These are phyloP conservation scores for Hygrophoropsis aurantiaca DNA, from an alignment of 768 basidiomycete genomes.

Conservation along the genomic window DNA sequence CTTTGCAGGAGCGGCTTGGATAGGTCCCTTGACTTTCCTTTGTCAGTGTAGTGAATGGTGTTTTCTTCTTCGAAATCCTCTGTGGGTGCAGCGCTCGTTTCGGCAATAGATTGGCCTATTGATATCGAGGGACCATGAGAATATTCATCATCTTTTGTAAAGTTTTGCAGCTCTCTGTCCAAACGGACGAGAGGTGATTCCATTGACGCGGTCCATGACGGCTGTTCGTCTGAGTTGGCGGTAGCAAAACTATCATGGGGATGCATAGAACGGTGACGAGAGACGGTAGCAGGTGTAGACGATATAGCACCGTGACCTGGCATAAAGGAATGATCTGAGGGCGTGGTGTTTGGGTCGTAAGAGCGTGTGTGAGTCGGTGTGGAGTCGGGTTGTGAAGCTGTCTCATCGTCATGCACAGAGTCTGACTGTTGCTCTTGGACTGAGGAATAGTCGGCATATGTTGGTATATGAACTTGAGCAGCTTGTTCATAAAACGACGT, in stretches of 20 bases:
- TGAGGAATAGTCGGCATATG: constrained; percentile 66
- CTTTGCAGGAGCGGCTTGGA: constrained; percentile 44
- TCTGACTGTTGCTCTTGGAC: constrained; percentile 51
- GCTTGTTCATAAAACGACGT: constrained; percentile 94
- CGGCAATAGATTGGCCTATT: neutral
- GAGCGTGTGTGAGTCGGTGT: constrained; percentile 13
- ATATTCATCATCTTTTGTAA: constrained; percentile 40
- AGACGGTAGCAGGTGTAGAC: constrained; percentile 70
- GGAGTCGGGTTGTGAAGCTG: constrained; percentile 11
- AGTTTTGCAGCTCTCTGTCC: constrained; percentile 58
- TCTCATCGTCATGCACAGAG: constrained; percentile 14
- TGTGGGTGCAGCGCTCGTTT: constrained; percentile 17
- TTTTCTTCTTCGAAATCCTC: constrained; percentile 30
- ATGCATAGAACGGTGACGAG: constrained; percentile 26
- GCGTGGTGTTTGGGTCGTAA: constrained; percentile 45
- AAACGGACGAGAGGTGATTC: constrained; percentile 74
- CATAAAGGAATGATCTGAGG: constrained; percentile 72
- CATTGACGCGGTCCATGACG: constrained; percentile 72
- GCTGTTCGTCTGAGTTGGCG: constrained; percentile 42
- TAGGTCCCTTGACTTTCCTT: constrained; percentile 47
- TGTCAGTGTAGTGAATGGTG: constrained; percentile 31
- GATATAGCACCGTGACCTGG: constrained; percentile 71
- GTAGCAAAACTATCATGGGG: constrained; percentile 36
- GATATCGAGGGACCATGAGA: constrained; percentile 17
- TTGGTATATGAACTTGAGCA: constrained; percentile 82